Base-by-base conservation (phyloP, 1,284 basidiomycete genomes). In the Kalmanozyma brasiliensis region DNA sequence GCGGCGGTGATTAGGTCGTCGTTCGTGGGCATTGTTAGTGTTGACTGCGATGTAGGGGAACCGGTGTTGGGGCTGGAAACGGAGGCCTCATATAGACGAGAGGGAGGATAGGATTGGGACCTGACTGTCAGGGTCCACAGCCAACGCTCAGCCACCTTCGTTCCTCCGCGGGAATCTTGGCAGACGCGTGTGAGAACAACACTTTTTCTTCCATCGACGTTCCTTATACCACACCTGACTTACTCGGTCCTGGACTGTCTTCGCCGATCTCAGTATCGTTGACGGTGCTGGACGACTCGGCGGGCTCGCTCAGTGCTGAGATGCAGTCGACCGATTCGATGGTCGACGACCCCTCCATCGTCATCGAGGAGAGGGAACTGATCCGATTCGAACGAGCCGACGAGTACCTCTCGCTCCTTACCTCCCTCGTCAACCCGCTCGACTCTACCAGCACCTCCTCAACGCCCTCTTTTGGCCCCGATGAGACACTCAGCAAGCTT, bases 351-450 rank as follows among this genome's bases (percentile, higher is more conserved):
- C 14, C 55, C 17, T 41, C 48, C 7, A 40, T 13, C 9, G 43
- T 41, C 9, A 14, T 70, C 30, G 68, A 71, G 42, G 68, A 71
- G 36, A 66, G 53, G 45, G 73, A 77, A 48, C 70, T 75, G 4
- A 56, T 67, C 20, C 61, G 67, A 30, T 77, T 77, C 35, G 70
- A 70, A 14, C 34, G 52, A 7, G 66, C 58, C 0, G 52, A 71
- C n/a, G 67, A 61, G 35, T 77, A 66, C 32, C 48, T 75, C 40
- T 45, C 43, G 22, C 55, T 70, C 4, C 67, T 73, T 16, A 34
- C 47, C 0, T 33, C 32, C 4, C 47, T 76, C 46, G 13, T 32
- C 52, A 3, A 11, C 33, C 17, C 6, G 29, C n/a, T 11, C 62
- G 3, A n/a, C 24, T n/a, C 4, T 26, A 20, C 1, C 51, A 26